Evolutionary conservation across 164 flowering plant genomes (phyloP).

Genomic region (Tinospora cordifolia): DNA sequence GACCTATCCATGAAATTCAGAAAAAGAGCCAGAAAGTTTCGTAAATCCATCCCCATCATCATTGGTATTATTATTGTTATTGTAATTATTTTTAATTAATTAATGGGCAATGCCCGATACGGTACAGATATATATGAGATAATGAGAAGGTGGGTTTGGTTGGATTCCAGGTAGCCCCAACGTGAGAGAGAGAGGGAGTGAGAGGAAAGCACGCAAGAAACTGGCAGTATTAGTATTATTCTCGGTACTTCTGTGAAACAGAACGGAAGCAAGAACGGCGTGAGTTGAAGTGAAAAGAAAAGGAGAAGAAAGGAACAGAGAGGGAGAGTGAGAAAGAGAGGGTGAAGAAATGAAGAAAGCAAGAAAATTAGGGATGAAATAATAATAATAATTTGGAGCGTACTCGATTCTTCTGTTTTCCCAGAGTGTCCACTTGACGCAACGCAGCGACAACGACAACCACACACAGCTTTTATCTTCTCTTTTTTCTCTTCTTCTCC

Average conservation of each 20-base stretch:
- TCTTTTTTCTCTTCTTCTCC: background rate
- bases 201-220: background rate
- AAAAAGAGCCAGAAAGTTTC: background rate
- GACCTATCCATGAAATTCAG: background rate
- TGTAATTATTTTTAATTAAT: background rate
- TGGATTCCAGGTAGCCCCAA: background rate
- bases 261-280: slow-evolving; percentile 1
- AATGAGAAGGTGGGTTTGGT: background rate
- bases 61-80: too few species aligned
- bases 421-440: background rate
- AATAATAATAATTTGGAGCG: background rate
- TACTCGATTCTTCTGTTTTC: slow-evolving; percentile 2
- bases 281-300: background rate
- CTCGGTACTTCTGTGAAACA: background rate
- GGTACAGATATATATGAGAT: background rate
- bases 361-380: background rate
- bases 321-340: background rate
- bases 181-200: background rate
- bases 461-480: background rate
- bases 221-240: background rate
- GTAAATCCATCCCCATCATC: too few species aligned
- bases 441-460: background rate
- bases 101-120: background rate
- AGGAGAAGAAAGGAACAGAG: background rate
- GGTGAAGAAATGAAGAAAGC: background rate